These are phyloP conservation scores for Grifola frondosa DNA, from an alignment of 1,284 basidiomycete genomes.

Conservation along the genomic window DNA sequence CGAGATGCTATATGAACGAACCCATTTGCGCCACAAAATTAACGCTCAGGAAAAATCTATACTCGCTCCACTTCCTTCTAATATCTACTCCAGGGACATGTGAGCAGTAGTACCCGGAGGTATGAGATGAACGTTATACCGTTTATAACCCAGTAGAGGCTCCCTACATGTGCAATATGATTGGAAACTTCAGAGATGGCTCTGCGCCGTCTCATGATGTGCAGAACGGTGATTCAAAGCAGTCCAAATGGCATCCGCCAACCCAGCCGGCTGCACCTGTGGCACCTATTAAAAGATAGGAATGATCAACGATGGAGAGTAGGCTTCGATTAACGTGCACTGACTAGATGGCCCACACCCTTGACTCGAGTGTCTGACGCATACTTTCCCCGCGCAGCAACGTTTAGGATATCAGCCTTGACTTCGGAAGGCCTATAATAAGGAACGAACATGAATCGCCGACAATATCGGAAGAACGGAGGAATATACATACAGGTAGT, in stretches of 20 bases:
- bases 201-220: neutral
- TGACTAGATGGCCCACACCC: conserved; percentile 35
- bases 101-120: no score
- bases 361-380: conserved; percentile 33
- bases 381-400: conserved; percentile 36
- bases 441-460: neutral
- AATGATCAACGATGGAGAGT: neutral
- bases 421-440: conserved; percentile 36
- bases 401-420: conserved; percentile 40
- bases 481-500: conserved; percentile 40
- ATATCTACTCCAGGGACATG: no score
- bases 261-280: conserved; percentile 21
- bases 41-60: no score
- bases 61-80: no score
- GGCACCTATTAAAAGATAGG: conserved; percentile 14
- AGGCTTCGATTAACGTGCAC: conserved; percentile 6
- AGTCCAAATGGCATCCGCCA: conserved; percentile 20
- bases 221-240: neutral
- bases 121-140: no score
- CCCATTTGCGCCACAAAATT: no score
- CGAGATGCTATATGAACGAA: no score
- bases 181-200: conserved; percentile 1
- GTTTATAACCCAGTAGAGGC: no score
- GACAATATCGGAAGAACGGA: neutral
- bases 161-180: no score